phyloP scores from a whole-genome alignment of 192 early-diverging fungal genomes.

The Linnemannia exigua region DNA sequence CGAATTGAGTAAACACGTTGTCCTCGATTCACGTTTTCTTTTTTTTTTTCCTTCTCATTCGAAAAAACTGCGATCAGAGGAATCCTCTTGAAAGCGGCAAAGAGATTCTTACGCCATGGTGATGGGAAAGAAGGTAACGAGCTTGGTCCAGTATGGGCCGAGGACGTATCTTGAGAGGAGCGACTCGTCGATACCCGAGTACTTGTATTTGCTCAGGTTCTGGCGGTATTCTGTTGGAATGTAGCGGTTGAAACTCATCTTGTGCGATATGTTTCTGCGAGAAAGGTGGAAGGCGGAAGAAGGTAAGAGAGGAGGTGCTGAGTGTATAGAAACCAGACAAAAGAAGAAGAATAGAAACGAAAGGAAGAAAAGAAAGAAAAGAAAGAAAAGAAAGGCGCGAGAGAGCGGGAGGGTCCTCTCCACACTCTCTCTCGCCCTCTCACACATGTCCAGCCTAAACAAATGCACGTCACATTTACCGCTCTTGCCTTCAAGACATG shows the following conservation, averaged over 20 bases:
- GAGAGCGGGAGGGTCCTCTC: too few relatives aligned
- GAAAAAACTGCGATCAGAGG: not conserved
- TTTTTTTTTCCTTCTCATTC: not conserved
- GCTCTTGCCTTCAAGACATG: not conserved
- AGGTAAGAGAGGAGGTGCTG: not conserved
- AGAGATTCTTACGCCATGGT: constrained; percentile 80
- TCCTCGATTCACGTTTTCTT: too few relatives aligned
- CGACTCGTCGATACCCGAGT: constrained; percentile 90
- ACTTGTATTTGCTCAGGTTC: constrained; percentile 88
- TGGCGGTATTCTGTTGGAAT: constrained; percentile 71
- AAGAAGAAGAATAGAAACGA: constrained; percentile 19
- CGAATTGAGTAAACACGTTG: not conserved
- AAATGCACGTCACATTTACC: not conserved
- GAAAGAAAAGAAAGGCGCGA: not conserved
- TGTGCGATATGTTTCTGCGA: not conserved
- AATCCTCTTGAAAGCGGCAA: not conserved
- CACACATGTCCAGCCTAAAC: not conserved
- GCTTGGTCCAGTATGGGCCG: constrained; percentile 88
- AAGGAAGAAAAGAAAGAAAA: not conserved
- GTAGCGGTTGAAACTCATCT: constrained; percentile 50
- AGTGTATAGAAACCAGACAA: not conserved
- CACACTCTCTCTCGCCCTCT: not conserved
- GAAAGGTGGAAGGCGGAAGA: too few relatives aligned
- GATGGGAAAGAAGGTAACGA: constrained; percentile 87
- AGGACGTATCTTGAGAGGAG: constrained; percentile 80